Base-by-base conservation (phyloP, 495 filamentous ascomycete genomes). In the Lentithecium fluviatile region DNA sequence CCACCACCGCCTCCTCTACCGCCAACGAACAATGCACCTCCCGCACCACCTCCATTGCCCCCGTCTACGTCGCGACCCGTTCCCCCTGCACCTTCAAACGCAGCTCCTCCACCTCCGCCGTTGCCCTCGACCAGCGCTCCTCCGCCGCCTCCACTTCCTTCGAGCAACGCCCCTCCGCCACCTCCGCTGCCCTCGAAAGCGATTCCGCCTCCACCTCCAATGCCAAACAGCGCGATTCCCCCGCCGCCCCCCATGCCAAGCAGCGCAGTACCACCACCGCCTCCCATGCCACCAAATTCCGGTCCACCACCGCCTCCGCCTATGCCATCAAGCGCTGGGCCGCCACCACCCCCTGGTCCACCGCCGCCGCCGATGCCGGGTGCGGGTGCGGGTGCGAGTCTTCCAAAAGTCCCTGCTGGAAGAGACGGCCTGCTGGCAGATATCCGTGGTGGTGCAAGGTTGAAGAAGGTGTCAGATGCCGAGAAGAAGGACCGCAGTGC, bases 401-500 rank as follows among this genome's bases (percentile, higher is more conserved):
- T 86, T 0, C 70, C 77, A 37, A 70, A 76, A 45, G 45, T 77
- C 25, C 82, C 74, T 49, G 80, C 75, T 37, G 73, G 77, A 46
- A 83, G 86, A 46, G 76, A 83, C 51, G 85, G 88, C 62, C 73
- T 98, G 50, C 72, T 98, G 56, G 90, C 90, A 20, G 81, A 88
- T 61, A 98, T 98, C 69, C 82, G 89, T 47, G 83, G 79, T 2
- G 82, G 83, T 26, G 80, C 82, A 45, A 77, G 83, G 19, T 76
- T 98, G 58, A 90, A 88, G 73, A 95, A 92, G 73, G 92, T 97
- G 46, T 83, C 82, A 56, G 83, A 85, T 43, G 77, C 71, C 45
- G 84, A 91, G 58, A 90, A 94, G 75, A 78, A 84, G 72, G 91
- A 96, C 72, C 82, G 91, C 52, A 94, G 89, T 75, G 84, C 71